Percentiles rank a stretch among this genome's conserved stretches.
Conservation (phyloP, 139 green algal species). For the Picochlorum costavermella region DNA sequence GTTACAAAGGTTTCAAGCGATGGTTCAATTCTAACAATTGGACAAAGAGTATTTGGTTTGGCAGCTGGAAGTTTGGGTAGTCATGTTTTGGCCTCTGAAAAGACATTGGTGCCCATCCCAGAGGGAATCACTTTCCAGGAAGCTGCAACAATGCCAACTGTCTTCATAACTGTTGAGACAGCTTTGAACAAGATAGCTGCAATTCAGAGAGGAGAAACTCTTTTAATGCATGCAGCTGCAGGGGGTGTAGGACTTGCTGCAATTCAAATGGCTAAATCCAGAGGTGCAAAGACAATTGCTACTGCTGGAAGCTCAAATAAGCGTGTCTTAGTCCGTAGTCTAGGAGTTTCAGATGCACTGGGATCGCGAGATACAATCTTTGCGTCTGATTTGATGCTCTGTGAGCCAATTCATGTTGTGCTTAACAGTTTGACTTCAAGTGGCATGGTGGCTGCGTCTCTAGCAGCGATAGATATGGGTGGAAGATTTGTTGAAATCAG, state of each 20-base stretch:
- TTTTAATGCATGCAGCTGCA: conserved; percentile 70
- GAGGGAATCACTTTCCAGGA: conserved; percentile 48
- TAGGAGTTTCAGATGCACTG: conserved; percentile 34
- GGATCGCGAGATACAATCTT: conserved; percentile 56
- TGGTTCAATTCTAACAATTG: not conserved
- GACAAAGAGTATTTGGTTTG: conserved; percentile 64
- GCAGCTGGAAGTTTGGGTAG: conserved; percentile 61
- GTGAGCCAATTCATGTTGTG: conserved; percentile 51
- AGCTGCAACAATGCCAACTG: conserved; percentile 66
- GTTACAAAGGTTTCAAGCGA: conserved; percentile 18
- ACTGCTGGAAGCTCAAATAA: conserved; percentile 55
- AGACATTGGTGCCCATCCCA: conserved; percentile 60
- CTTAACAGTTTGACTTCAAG: conserved; percentile 80
- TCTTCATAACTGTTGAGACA: conserved; percentile 70
- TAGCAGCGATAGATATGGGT: conserved; percentile 44
- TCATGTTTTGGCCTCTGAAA: conserved; percentile 45
- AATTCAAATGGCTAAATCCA: conserved; percentile 42
- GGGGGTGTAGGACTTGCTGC: conserved; percentile 71
- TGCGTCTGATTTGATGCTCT: conserved; percentile 36
- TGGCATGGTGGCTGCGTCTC: conserved; percentile 72
- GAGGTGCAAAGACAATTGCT: conserved; percentile 31
- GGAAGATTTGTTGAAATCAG: conserved; percentile 71
- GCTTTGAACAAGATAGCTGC: conserved; percentile 20
- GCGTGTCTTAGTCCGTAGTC: conserved; percentile 40
- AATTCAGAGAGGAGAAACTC: conserved; percentile 17